Percentiles rank a stretch among this genome's conserved stretches.
Evolutionary conservation across 1,139 yeast species (phyloP).

Genomic region (Pichia sp.): DNA sequence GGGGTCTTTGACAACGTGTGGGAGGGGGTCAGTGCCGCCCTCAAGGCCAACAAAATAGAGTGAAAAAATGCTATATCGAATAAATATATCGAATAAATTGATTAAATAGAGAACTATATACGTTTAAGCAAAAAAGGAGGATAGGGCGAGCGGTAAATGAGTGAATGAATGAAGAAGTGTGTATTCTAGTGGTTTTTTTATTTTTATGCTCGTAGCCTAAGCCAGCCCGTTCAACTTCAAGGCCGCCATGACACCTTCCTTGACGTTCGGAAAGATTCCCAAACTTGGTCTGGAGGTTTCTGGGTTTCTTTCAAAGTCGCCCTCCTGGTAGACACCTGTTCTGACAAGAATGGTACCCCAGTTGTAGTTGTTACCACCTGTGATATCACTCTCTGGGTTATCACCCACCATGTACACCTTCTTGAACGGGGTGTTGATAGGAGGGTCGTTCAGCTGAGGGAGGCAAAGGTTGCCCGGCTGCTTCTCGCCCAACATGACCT

Average conservation of each 20-base stretch:
- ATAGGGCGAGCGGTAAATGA: neutral
- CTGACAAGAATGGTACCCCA: slow-evolving; percentile 82
- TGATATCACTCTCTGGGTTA: slow-evolving; percentile 87
- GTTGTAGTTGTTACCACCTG: slow-evolving; percentile 80
- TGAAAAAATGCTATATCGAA: neutral
- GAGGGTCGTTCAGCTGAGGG: slow-evolving; percentile 38
- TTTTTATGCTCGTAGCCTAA: too few species aligned
- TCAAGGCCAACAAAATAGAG: slow-evolving; percentile 25
- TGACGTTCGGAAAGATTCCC: slow-evolving; percentile 48
- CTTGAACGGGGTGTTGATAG: slow-evolving; percentile 42
- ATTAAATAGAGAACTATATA: neutral
- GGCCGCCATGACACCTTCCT: slow-evolving; percentile 40
- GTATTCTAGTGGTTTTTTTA: too few species aligned
- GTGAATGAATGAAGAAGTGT: neutral
- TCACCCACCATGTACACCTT: slow-evolving; percentile 92
- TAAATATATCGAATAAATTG: neutral
- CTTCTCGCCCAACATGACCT: slow-evolving; percentile 32
- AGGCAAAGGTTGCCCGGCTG: slow-evolving; percentile 29
- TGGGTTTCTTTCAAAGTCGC: slow-evolving; percentile 42
- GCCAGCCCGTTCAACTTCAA: slow-evolving; percentile 29
- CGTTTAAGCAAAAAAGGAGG: neutral
- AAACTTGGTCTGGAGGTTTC: slow-evolving; percentile 41
- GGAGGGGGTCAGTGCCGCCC: slow-evolving; percentile 39
- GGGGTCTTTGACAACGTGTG: slow-evolving; percentile 49
- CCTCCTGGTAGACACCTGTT: slow-evolving; percentile 82